Conservation (phyloP, 2,329 filamentous ascomycete genomes). For the Dothistroma pini region DNA sequence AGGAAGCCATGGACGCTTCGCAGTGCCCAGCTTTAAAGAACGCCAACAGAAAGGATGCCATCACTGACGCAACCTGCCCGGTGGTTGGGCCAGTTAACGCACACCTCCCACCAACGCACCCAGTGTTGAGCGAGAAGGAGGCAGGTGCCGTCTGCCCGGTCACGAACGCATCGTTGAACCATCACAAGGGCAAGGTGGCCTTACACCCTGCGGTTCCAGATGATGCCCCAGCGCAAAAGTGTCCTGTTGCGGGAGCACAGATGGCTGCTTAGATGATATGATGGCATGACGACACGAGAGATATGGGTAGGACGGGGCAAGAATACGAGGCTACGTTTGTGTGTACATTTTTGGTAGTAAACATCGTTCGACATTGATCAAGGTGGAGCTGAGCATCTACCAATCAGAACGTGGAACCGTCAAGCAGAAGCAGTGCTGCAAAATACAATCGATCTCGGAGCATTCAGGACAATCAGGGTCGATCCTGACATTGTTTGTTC, state of each 20-base stretch:
- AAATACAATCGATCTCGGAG: too few species aligned
- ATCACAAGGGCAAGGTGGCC: conserved; percentile 43
- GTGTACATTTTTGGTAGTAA: too few species aligned
- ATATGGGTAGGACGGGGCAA: too few species aligned
- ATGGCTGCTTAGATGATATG: not conserved
- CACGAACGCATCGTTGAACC: conserved; percentile 44
- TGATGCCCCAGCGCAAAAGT: conserved; percentile 38
- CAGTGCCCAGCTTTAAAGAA: conserved; percentile 43
- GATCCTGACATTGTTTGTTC: not conserved
- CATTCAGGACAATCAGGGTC: not conserved
- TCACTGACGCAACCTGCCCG: conserved; percentile 44
- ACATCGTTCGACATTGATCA: too few species aligned
- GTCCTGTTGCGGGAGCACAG: conserved; percentile 40
- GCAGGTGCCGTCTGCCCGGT: conserved; percentile 41
- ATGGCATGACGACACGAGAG: not conserved
- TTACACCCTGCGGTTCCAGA: conserved; percentile 40
- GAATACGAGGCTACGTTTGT: too few species aligned
- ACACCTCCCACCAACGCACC: conserved; percentile 43
- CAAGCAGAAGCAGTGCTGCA: too few species aligned
- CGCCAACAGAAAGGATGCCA: conserved; percentile 36
- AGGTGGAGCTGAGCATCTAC: too few species aligned
- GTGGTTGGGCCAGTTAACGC: conserved; percentile 42
- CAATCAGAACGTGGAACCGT: too few species aligned
- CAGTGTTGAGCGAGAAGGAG: conserved; percentile 37
- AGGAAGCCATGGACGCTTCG: conserved; percentile 34